Evolutionary conservation across 169 alveolate species (phyloP).

Genomic region (Pseudocohnilembus persalinus): DNA sequence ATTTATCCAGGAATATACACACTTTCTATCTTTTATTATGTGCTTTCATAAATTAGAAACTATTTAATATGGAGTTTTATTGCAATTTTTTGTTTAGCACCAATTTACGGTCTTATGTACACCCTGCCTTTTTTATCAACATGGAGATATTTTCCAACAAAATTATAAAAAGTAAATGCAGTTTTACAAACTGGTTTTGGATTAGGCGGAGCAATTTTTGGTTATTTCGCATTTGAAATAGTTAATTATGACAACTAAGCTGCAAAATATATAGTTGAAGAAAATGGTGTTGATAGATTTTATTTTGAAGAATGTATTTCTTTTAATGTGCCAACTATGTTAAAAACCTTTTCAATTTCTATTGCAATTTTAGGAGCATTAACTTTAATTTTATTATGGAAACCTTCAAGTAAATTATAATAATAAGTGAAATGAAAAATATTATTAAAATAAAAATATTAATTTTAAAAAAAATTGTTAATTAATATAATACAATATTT

Average conservation of each 20-base stretch:
- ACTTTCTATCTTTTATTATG: neutral
- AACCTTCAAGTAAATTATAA: neutral
- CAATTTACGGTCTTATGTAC: slow-evolving; percentile 17
- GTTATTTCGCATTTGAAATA: slow-evolving; percentile 4
- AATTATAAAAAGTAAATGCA: slow-evolving; percentile 12
- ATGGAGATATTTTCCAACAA: slow-evolving; percentile 23
- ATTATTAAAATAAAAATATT: too few species aligned
- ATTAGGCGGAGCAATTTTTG: slow-evolving; percentile 1
- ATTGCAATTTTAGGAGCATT: slow-evolving; percentile 12
- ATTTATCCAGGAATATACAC: neutral
- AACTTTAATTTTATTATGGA: slow-evolving; percentile 10
- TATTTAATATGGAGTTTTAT: neutral
- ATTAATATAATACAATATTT: neutral
- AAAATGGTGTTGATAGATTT: slow-evolving; percentile 14
- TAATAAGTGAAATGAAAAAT: neutral
- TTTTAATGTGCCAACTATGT: slow-evolving; percentile 17
- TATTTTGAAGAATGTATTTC: slow-evolving; percentile 33
- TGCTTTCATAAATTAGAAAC: neutral
- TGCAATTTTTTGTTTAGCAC: slow-evolving; percentile 1
- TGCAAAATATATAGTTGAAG: slow-evolving; percentile 10
- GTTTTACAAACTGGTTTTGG: slow-evolving; percentile 20
- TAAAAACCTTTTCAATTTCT: neutral
- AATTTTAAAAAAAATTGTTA: neutral
- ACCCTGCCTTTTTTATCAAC: slow-evolving; percentile 10
- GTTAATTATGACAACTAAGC: slow-evolving; percentile 10